phyloP scores from a whole-genome alignment of 148 eudicot species.

The Chenopodium suecicum region DNA sequence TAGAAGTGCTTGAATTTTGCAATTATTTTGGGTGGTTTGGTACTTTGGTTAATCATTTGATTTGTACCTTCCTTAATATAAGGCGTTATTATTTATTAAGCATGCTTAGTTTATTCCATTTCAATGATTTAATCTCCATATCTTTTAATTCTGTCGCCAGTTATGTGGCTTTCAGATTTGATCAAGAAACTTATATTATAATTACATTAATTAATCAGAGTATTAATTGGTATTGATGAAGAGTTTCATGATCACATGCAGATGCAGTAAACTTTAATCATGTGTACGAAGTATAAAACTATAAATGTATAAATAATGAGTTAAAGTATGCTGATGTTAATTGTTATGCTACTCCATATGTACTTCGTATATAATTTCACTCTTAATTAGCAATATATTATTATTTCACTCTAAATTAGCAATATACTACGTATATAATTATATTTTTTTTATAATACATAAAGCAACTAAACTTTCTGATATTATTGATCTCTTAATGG shows the following conservation, averaged over 20 bases:
- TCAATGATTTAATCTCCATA: constrained; percentile 14
- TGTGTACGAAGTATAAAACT: background rate
- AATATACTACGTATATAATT: no score
- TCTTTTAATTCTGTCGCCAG: constrained; percentile 11
- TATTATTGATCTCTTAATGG: no score
- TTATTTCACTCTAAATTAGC: no score
- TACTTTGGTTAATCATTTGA: background rate
- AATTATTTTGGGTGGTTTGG: background rate
- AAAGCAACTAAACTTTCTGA: no score
- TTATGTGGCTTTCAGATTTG: background rate
- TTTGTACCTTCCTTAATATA: background rate
- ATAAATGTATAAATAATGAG: no score
- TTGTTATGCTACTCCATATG: no score
- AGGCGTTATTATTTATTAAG: constrained; percentile 20
- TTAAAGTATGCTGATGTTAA: no score
- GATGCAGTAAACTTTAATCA: constrained; percentile 7
- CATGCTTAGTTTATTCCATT: constrained; percentile 11
- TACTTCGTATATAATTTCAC: no score
- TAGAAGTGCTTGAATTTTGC: background rate
- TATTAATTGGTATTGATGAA: constrained; percentile 12
- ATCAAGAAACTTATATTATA: constrained; percentile 2
- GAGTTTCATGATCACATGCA: constrained; percentile 20
- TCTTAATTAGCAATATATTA: no score
- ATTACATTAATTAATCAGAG: background rate
- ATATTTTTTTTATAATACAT: no score